Base-by-base conservation (phyloP, 345 rosid genomes). In the Geranium rotundifolium region DNA sequence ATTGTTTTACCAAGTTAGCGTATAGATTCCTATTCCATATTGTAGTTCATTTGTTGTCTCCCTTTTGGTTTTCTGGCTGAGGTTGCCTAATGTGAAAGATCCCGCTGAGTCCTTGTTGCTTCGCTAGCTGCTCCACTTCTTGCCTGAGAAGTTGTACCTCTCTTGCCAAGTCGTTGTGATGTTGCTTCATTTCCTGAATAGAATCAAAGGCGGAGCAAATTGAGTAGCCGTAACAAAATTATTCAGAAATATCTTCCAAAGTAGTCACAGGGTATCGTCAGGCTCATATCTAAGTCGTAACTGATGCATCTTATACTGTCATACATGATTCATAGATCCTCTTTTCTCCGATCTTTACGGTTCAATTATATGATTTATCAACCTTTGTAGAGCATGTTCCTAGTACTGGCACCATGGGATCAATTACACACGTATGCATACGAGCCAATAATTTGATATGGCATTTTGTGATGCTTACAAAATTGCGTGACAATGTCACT, bases 71-170 rank as follows among this genome's bases (percentile, higher is more conserved):
- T 27, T 75, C 75, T 1, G 68, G 31, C 1, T 58, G 56, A n/a
- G 73, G 71, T 41, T 69, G 80, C 72, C 73, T 84, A 60, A 85
- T 62, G 71, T 79, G 76, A 70, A 87, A 75, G 16, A 82, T 16
- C 59, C 95, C 95, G 10, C 76, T 54, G 55, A 90, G 85, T 54
- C 99, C 95, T 18, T 74, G 81, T 61, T 73, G 65, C 65, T 64
- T 83, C 7, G 97, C 88, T 27, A 86, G 95, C 65, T 82, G 77
- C 81, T 88, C 99, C 60, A 93, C 64, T 74, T 90, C 95, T 54
- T 72, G 70, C 62, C 62, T 75, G n/a, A 93, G 82, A 61, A 71
- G 75, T 17, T 81, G 79, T 41, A 90, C 63, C 82, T 86, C 82
- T 73, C 66, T 80, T 56, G 78, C 78, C 23, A 88, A 70, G 30